Evolutionary conservation across 1,139 yeast genomes (phyloP).

Genomic region (Suhomyces taliae): DNA sequence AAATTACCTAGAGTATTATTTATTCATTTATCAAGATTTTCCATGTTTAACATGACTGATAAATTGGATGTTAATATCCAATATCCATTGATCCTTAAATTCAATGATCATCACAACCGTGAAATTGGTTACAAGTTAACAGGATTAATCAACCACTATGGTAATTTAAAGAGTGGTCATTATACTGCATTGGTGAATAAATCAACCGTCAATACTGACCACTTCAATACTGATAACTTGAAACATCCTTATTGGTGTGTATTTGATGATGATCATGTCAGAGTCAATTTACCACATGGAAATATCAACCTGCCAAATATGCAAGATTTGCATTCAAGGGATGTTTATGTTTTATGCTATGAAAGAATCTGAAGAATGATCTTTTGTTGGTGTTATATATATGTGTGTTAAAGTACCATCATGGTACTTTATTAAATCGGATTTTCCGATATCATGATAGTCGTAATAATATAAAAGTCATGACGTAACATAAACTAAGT

Average conservation of each 20-base stretch:
- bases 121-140: slow-evolving; percentile 50
- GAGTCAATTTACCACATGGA: slow-evolving; percentile 50
- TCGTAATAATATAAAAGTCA: no score
- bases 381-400: no score
- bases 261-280: slow-evolving; percentile 69
- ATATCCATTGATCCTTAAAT: slow-evolving; percentile 49
- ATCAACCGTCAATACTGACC: slow-evolving; percentile 26
- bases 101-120: slow-evolving; percentile 46
- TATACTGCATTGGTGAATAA: slow-evolving; percentile 69
- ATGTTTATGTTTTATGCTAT: slow-evolving; percentile 74
- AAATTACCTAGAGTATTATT: slow-evolving; percentile 64
- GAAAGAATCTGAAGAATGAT: slow-evolving; percentile 32
- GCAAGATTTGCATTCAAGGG: slow-evolving; percentile 50
- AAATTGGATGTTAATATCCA: slow-evolving; percentile 54
- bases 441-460: no score
- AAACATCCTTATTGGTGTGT: slow-evolving; percentile 55
- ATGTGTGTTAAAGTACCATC: no score
- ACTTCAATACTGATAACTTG: slow-evolving; percentile 22
- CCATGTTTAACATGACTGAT: slow-evolving; percentile 54
- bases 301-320: slow-evolving; percentile 30
- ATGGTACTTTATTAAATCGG: no score
- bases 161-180: slow-evolving; percentile 72
- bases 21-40: slow-evolving; percentile 63
- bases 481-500: no score
- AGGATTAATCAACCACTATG: slow-evolving; percentile 70